Conservation (phyloP, 2,329 filamentous ascomycete species). For the Hortaea werneckii region DNA sequence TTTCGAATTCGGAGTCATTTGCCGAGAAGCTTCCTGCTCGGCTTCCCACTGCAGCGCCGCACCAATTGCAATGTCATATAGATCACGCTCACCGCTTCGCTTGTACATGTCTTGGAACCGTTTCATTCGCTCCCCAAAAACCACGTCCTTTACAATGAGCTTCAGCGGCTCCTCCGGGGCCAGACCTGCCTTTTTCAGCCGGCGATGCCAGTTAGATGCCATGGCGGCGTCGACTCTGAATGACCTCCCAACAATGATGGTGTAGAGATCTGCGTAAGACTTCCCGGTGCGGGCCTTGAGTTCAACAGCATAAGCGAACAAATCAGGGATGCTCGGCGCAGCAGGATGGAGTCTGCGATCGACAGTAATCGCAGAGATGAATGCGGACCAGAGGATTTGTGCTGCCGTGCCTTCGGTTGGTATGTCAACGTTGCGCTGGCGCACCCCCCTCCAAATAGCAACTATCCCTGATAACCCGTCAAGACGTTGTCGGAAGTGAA, state of each 20-base stretch:
- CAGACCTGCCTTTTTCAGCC: constrained; percentile 28
- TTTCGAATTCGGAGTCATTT: no score
- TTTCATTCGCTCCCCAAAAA: constrained; percentile 8
- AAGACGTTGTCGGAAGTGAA: constrained; percentile 32
- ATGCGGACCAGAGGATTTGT: constrained; percentile 35
- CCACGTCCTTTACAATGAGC: constrained; percentile 11
- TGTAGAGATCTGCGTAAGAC: constrained; percentile 33
- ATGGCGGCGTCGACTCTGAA: constrained; percentile 20
- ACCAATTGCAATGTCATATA: constrained; percentile 27
- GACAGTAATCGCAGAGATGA: constrained; percentile 30
- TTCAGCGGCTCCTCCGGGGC: constrained; percentile 17
- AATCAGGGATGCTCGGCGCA: constrained; percentile 16
- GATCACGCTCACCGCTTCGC: constrained; percentile 23
- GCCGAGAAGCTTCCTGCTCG: no score
- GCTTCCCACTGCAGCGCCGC: no score
- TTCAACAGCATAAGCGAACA: constrained; percentile 32
- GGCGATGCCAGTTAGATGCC: constrained; percentile 23
- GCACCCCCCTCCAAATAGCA: constrained; percentile 35
- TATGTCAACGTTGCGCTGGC: constrained; percentile 26
- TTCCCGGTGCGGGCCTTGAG: constrained; percentile 30
- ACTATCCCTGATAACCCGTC: constrained; percentile 32
- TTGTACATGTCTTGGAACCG: constrained; percentile 29
- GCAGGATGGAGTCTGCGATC: constrained; percentile 2
- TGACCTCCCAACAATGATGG: constrained; percentile 32
- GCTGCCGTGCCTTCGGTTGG: constrained; percentile 31